phyloP scores from a whole-genome alignment of 805 yeast species.

The Ogataea trehalophila region DNA sequence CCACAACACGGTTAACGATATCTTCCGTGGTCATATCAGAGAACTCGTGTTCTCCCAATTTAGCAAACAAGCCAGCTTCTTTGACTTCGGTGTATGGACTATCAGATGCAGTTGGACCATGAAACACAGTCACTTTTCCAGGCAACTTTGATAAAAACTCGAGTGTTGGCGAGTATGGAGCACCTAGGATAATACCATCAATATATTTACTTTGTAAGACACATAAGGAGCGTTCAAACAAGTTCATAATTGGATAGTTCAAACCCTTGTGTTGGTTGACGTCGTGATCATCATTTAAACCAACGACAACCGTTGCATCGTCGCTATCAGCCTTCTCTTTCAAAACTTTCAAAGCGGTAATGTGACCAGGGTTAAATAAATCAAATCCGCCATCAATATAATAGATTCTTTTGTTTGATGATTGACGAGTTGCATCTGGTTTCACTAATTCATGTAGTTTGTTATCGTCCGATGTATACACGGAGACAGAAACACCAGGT shows the following conservation, averaged over 20 bases:
- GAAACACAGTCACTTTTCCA: slow-evolving; percentile 40
- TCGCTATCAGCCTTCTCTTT: slow-evolving; percentile 33
- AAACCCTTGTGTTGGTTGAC: slow-evolving; percentile 54
- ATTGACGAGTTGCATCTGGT: slow-evolving; percentile 23
- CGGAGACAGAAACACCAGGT: slow-evolving; percentile 54
- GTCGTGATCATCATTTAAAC: slow-evolving; percentile 56
- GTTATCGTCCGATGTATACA: slow-evolving; percentile 30
- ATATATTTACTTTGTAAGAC: slow-evolving; percentile 84
- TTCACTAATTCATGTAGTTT: slow-evolving; percentile 31
- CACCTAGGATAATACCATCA: slow-evolving; percentile 71
- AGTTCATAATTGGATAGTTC: slow-evolving; percentile 80
- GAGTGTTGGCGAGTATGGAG: slow-evolving; percentile 49
- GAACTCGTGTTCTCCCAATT: slow-evolving; percentile 52
- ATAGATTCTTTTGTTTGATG: slow-evolving; percentile 24
- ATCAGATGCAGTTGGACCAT: slow-evolving; percentile 52
- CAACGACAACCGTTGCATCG: slow-evolving; percentile 54
- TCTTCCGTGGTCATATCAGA: slow-evolving; percentile 61
- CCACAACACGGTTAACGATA: slow-evolving; percentile 71
- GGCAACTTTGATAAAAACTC: slow-evolving; percentile 35
- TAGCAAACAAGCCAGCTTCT: slow-evolving; percentile 33
- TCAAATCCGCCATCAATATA: slow-evolving; percentile 88
- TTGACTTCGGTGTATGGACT: slow-evolving; percentile 26
- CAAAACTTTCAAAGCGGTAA: slow-evolving; percentile 58
- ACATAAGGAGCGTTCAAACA: slow-evolving; percentile 80
- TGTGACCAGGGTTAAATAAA: slow-evolving; percentile 90